A percentile compares a stretch with the other conserved stretches of the same genome.
Conservation (phyloP, 2,329 filamentous ascomycete genomes). For the Colletotrichum shisoi region DNA sequence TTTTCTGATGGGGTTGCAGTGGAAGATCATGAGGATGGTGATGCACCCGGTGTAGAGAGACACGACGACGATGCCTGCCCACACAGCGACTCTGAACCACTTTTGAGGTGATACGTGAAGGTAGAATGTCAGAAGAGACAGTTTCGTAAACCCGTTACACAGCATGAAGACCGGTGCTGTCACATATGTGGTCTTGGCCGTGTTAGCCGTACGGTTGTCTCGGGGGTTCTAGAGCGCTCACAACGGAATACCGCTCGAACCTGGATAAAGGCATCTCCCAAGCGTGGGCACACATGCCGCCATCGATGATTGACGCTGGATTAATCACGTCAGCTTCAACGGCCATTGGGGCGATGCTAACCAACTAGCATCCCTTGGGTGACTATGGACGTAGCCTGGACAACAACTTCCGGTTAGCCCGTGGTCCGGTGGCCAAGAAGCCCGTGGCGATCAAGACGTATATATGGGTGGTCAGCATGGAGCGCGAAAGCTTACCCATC, state of each 20-base stretch:
- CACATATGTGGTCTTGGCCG: conserved; percentile 40
- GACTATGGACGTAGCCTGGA: conserved; percentile 23
- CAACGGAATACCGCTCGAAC: conserved; percentile 35
- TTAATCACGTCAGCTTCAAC: not conserved
- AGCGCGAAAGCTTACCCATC: conserved; percentile 33
- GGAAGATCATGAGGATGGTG: conserved; percentile 49
- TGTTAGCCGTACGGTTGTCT: not conserved
- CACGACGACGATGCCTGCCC: conserved; percentile 45
- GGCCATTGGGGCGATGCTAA: not conserved
- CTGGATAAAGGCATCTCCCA: conserved; percentile 40
- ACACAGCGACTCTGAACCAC: conserved; percentile 47
- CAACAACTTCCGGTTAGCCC: not conserved
- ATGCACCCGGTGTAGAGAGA: conserved; percentile 47
- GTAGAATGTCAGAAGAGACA: conserved; percentile 52
- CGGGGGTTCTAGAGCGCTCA: not conserved
- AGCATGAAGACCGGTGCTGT: conserved; percentile 47
- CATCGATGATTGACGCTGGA: conserved; percentile 12
- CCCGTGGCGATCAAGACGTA: not conserved
- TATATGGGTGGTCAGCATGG: too few relatives aligned
- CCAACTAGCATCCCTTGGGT: conserved; percentile 28
- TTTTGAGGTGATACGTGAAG: conserved; percentile 49
- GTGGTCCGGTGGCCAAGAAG: not conserved
- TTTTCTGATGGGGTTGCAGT: conserved; percentile 49
- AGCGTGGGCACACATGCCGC: conserved; percentile 34
- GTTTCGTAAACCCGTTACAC: conserved; percentile 49